A percentile compares a stretch with the other conserved stretches of the same genome.
Conservation (phyloP, 2,329 filamentous ascomycete species). For the Amauroascus niger region DNA sequence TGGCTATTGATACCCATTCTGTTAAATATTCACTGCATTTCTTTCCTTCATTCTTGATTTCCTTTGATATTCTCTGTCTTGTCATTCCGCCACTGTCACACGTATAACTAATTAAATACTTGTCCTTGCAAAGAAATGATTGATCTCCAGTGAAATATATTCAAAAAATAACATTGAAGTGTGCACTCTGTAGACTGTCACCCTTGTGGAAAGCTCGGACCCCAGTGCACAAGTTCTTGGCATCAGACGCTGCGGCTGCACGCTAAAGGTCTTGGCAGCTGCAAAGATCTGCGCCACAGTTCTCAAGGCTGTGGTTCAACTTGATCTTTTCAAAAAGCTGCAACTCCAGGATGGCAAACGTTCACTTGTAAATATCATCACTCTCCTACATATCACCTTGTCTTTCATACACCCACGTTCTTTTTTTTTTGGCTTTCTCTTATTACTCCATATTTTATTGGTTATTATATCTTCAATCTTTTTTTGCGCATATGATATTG, state of each 20-base stretch:
- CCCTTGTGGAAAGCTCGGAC: too few relatives aligned
- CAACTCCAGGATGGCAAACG: neutral
- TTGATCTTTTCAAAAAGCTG: neutral
- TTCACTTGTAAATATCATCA: neutral
- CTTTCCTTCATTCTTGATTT: neutral
- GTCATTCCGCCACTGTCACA: too few relatives aligned
- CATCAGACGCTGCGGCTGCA: neutral
- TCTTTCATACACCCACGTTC: neutral
- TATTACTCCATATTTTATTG: too few relatives aligned
- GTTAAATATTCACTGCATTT: neutral
- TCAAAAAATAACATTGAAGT: too few relatives aligned
- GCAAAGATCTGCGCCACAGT: neutral
- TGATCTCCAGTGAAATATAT: too few relatives aligned
- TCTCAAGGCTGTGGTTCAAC: neutral
- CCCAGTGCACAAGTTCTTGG: too few relatives aligned
- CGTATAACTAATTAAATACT: too few relatives aligned
- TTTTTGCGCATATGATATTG: neutral
- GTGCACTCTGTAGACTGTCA: too few relatives aligned
- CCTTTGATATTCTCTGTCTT: neutral
- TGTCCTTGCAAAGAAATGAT: too few relatives aligned
- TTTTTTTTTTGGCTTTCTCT: neutral
- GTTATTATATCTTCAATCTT: neutral
- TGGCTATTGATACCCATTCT: slow-evolving; percentile 4
- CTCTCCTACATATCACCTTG: neutral
- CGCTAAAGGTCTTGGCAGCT: neutral